Base-by-base conservation (phyloP, 2,329 filamentous ascomycete species). In the Calonectria pteridis region DNA sequence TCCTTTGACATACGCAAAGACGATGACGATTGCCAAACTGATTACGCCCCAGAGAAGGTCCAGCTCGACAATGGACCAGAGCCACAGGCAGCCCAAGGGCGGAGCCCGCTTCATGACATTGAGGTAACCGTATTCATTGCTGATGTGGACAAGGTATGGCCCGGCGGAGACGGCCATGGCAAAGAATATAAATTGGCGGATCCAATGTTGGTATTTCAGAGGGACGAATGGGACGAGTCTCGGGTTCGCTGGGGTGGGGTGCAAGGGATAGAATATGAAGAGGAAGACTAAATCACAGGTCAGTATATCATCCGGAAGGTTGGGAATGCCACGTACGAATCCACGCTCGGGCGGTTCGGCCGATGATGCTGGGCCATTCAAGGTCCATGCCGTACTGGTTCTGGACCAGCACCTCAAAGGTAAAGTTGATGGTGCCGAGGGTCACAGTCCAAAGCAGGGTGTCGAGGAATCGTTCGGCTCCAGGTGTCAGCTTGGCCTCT, bases 41-140 rank as follows among this genome's bases (percentile, higher is more conserved):
- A 84, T 77, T 1, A 93, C 85, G 0, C 94, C 94, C 80, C 90
- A 92, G 0, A 88, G 81, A 50, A 98, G 86, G 69, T 95, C 90
- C 85, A 98, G 89, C 86, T 99, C 97, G 59, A 98, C 89, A 28
- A 98, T 93, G 37, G 94, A 92, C 95, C 96, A 98, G 6, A 98
- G 90, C 96, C 96, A 98, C 23, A 98, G 84, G 50, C 94, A 96
- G 0, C 95, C 97, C 18, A 98, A 84, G 6, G 95, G 93, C n/a
- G 97, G 97, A 0, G 95, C 94, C 76, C 92, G 92, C 86, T 98
- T 97, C 95, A 98, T 96, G 26, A 98, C 92, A 9, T 94, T 94
- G 78, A 97, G 92, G 81, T 98, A 98, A 6, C 93, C 91, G 77
- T 92, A 91, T 35, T 88, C 89, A 81, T 98, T 98, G 31, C 94